A percentile compares a stretch with the other conserved stretches of the same genome.
phyloP scores from a whole-genome alignment of 2,329 filamentous ascomycete genomes.

The Calonectria pauciramosa region DNA sequence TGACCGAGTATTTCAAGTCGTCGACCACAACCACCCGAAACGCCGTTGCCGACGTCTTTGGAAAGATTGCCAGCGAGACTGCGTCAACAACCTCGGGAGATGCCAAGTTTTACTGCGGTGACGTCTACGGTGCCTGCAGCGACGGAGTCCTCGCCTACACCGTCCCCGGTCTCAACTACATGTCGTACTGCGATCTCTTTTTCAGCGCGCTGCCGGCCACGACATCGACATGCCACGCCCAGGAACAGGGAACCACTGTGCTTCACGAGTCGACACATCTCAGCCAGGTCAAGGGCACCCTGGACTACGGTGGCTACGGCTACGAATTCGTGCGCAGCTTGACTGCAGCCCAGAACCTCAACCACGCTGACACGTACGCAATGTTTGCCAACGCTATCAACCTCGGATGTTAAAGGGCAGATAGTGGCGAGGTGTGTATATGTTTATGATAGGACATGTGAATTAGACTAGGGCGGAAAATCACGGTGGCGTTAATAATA shows the following conservation, averaged over 20 bases:
- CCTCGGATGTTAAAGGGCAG: conserved; percentile 51
- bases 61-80: conserved; percentile 68
- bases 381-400: conserved; percentile 43
- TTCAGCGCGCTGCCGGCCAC: conserved; percentile 67
- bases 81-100: conserved; percentile 60
- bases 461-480: not conserved
- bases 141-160: conserved; percentile 72
- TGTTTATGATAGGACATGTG: not conserved
- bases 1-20: conserved; percentile 76
- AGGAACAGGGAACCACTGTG: conserved; percentile 75
- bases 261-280: conserved; percentile 77
- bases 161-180: conserved; percentile 64
- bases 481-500: conserved; percentile 9
- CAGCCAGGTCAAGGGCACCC: conserved; percentile 69
- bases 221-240: conserved; percentile 68
- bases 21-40: conserved; percentile 58
- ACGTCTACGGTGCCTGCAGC: conserved; percentile 67
- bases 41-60: conserved; percentile 66
- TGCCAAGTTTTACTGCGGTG: conserved; percentile 71
- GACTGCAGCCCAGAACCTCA: conserved; percentile 63
- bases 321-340: conserved; percentile 66
- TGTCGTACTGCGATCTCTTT: conserved; percentile 74
- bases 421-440: not conserved
- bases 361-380: conserved; percentile 71
- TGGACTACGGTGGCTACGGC: conserved; percentile 70